Conservation (phyloP, 306 rosid genomes). For the Gleditsia sinensis region DNA sequence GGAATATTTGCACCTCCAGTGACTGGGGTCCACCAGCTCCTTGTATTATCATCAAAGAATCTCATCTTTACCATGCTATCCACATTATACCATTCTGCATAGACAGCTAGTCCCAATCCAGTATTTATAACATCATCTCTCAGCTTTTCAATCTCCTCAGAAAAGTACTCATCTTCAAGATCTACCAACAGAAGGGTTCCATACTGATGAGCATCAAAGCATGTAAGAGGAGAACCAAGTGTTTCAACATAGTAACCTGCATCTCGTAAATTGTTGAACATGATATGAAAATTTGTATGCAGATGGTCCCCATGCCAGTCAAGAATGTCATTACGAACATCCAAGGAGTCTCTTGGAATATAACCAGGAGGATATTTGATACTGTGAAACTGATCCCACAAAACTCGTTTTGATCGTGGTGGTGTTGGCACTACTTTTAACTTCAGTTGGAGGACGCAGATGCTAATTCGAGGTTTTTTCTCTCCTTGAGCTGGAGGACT, state of each 20-base stretch:
- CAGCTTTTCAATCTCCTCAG: constrained; percentile 94
- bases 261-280: constrained; percentile 94
- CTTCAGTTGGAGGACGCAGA: constrained; percentile 87
- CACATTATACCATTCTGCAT: constrained; percentile 97
- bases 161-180: constrained; percentile 94
- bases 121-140: constrained; percentile 80
- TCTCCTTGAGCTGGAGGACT: constrained; percentile 89
- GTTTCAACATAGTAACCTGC: constrained; percentile 88
- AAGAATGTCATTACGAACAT: constrained; percentile 96
- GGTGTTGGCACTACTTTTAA: constrained; percentile 90
- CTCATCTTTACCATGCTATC: constrained; percentile 98
- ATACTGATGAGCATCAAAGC: constrained; percentile 90
- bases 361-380: constrained; percentile 98
- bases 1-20: constrained; percentile 97
- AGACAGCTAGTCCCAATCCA: constrained; percentile 88
- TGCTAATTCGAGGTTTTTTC: constrained; percentile 51
- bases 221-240: constrained; percentile 93
- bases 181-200: constrained; percentile 94
- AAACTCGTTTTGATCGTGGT: constrained; percentile 73
- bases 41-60: constrained; percentile 92
- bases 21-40: constrained; percentile 99
- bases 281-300: constrained; percentile 92
- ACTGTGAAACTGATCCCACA: constrained; percentile 99
- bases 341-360: constrained; percentile 96
- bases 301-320: constrained; percentile 99